Conservation (phyloP, 2,329 filamentous ascomycete species). For the Cercospora sojina region DNA sequence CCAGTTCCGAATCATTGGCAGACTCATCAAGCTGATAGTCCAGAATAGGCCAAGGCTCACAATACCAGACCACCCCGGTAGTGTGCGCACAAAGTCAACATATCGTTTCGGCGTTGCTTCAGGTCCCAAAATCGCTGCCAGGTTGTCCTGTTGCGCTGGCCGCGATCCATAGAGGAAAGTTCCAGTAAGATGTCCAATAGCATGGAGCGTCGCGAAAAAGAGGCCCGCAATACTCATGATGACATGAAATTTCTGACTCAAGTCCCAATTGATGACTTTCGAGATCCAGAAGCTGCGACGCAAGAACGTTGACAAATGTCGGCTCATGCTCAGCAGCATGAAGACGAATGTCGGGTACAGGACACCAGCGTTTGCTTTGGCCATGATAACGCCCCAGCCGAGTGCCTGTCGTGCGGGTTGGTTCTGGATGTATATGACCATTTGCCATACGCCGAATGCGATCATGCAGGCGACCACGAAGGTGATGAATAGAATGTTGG, state of each 20-base stretch:
- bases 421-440: conserved; percentile 52
- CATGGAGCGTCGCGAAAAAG: conserved; percentile 53
- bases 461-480: conserved; percentile 52
- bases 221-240: conserved; percentile 54
- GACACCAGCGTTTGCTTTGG: conserved; percentile 56
- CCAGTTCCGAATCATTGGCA: conserved; percentile 52
- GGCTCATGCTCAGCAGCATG: conserved; percentile 58
- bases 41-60: conserved; percentile 53
- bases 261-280: conserved; percentile 58
- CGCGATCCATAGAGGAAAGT: conserved; percentile 54
- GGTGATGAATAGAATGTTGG: conserved; percentile 51
- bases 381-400: conserved; percentile 57
- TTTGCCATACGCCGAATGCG: conserved; percentile 57
- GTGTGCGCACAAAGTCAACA: conserved; percentile 47
- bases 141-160: conserved; percentile 45
- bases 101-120: conserved; percentile 48
- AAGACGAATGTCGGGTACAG: conserved; percentile 61
- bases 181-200: conserved; percentile 55
- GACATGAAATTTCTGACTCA: conserved; percentile 57
- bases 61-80: conserved; percentile 55
- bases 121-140: conserved; percentile 48
- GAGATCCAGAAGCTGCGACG: conserved; percentile 54
- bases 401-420: conserved; percentile 49
- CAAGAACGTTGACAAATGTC: conserved; percentile 56
- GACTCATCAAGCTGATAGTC: conserved; percentile 49